Base-by-base conservation (phyloP, 805 yeast genomes). In the Pichia gijzeniarum region DNA sequence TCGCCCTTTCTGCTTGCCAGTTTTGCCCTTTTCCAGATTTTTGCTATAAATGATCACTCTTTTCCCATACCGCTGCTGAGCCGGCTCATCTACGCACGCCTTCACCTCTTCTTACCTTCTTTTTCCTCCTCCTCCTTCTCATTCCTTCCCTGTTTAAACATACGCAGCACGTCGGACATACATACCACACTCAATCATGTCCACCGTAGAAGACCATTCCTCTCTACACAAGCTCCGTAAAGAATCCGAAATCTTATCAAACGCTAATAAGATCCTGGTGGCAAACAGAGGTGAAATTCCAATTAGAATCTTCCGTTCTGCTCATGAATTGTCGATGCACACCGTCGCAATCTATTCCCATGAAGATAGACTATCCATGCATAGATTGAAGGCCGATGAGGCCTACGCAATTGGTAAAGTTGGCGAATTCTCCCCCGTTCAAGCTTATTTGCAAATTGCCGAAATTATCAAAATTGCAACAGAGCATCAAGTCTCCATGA, bases 271-370 rank as follows among this genome's bases (percentile, higher is more conserved):
- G 71, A 77, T 85, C 60, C 70, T 85, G 51, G 93, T 85, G 35
- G 91, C 91, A 53, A 84, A 83, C 70, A 72, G 93, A 70, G 93
- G 91, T 57, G 91, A 85, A 65, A 84, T 84, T 57, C 91, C 91
- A 37, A 82, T 83, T 60, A 70, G 93, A 69, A 90, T 91, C 64
- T 91, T 91, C 70, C 79, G 99, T 70, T 83, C 97, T 32, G 99
- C 99, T 50, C 99, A 93, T 69, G 99, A 91, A 68, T 74, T 91
- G 60, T 85, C 95, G 19, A 87, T 93, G 95, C 89, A 86, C 61
- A 90, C 99, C 0, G 96, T 93, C 35, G 99, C 98, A 38, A 84
- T 91, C 61, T 91, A 89, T 67, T 89, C 97, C 31, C 95, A 91
- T 64, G 97, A 93, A 69, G 99, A 91, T 66, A 74, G 95, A 51